phyloP scores from a whole-genome alignment of 2,329 filamentous ascomycete genomes.

The Cladophialophora chaetospira region DNA sequence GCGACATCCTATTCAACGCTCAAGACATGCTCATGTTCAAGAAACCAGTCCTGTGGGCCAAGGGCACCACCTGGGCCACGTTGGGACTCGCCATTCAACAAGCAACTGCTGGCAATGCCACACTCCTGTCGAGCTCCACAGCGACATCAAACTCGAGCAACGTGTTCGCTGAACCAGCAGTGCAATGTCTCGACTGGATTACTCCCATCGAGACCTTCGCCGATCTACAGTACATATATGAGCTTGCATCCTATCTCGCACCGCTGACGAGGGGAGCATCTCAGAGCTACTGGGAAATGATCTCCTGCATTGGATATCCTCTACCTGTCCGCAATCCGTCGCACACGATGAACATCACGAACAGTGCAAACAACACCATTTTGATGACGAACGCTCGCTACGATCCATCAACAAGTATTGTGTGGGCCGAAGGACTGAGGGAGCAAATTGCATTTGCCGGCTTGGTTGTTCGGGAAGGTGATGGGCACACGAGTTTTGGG shows the following conservation, averaged over 20 bases:
- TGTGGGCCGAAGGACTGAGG: conserved; percentile 27
- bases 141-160: not conserved
- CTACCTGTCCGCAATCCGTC: not conserved
- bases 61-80: no score
- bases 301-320: not conserved
- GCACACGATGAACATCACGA: not conserved
- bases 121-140: not conserved
- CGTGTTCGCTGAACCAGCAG: not conserved
- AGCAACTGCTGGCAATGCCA: not conserved
- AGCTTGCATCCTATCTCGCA: not conserved
- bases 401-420: conserved; percentile 32
- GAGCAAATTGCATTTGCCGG: conserved; percentile 39
- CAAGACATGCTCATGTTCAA: not conserved
- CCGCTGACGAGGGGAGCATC: not conserved
- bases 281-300: not conserved
- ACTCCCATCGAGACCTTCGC: not conserved
- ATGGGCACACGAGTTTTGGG: conserved; percentile 5
- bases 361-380: conserved; percentile 30
- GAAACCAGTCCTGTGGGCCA: not conserved
- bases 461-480: conserved; percentile 44
- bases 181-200: not conserved
- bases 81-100: no score
- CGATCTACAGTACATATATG: not conserved
- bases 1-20: not conserved
- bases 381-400: conserved; percentile 43